A percentile compares a stretch with the other conserved stretches of the same genome.
These are phyloP conservation scores for Scortechinia acanthostroma DNA, from an alignment of 2,329 filamentous ascomycete species.

Conservation along the genomic window DNA sequence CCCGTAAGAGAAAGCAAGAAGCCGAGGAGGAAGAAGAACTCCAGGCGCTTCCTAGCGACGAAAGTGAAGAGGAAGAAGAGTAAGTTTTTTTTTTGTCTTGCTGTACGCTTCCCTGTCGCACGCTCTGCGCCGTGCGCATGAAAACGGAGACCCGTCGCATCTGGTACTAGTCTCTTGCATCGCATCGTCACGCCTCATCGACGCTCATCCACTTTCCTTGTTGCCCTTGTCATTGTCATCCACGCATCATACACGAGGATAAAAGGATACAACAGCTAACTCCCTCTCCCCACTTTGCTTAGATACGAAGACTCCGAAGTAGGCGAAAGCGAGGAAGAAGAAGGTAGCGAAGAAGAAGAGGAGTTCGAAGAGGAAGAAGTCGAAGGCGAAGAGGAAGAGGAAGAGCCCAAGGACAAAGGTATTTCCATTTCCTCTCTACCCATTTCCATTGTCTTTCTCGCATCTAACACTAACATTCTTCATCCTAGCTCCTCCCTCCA, in stretches of 20 bases:
- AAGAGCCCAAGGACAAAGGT: not conserved
- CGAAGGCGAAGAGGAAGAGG: slow-evolving; percentile 8
- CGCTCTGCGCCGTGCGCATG: not conserved
- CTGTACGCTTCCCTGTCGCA: not conserved
- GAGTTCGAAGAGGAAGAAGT: slow-evolving; percentile 5
- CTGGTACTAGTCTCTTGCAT: too few relatives aligned
- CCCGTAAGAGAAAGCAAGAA: slow-evolving; percentile 15
- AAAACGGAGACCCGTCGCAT: too few relatives aligned
- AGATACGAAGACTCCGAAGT: not conserved
- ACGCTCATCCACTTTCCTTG: too few relatives aligned
- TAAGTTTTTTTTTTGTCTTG: slow-evolving; percentile 5
- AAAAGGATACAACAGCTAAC: too few relatives aligned
- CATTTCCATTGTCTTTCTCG: not conserved
- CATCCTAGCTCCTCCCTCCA: not conserved
- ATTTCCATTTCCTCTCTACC: slow-evolving; percentile 1
- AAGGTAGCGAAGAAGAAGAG: slow-evolving; percentile 10
- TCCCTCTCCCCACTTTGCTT: too few relatives aligned
- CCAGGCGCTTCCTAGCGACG: slow-evolving; percentile 8
- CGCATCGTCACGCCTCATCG: too few relatives aligned
- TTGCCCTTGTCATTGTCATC: too few relatives aligned
- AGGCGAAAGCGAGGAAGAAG: not conserved
- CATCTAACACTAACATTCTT: not conserved
- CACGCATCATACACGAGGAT: too few relatives aligned
- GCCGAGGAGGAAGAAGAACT: slow-evolving; percentile 8
- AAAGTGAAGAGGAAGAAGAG: slow-evolving; percentile 10